phyloP scores from a whole-genome alignment of 441 rosid species.

The Adansonia grandidieri region DNA sequence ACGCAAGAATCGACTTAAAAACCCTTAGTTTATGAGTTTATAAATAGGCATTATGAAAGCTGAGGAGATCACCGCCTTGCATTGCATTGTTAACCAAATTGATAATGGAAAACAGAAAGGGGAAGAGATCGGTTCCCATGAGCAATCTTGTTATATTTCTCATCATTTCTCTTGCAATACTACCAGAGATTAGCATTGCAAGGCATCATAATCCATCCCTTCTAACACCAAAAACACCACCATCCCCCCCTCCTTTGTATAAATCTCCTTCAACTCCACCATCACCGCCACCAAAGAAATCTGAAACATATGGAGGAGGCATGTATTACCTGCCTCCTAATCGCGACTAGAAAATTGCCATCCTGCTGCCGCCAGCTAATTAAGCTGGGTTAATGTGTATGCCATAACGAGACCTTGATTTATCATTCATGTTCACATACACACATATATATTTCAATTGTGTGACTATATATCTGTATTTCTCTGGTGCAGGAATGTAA shows the following conservation, averaged over 20 bases:
- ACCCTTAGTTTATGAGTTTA: not conserved
- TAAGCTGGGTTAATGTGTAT: not conserved
- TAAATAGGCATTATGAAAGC: not conserved
- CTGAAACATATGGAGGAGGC: not conserved
- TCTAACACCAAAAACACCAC: not conserved
- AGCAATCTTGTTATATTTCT: not conserved
- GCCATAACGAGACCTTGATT: not conserved
- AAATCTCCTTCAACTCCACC: not conserved
- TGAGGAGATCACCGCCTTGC: not conserved
- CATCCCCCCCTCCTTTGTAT: not conserved
- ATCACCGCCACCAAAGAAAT: not conserved
- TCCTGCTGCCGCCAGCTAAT: not conserved
- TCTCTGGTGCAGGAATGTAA: not conserved
- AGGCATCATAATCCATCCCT: not conserved
- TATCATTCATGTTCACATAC: not conserved
- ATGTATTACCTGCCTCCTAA: not conserved
- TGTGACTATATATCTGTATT: not conserved
- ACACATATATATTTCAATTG: not conserved
- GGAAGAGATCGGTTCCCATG: not conserved
- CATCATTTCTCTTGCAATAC: not conserved
- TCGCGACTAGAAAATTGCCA: not conserved
- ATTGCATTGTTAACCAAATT: not conserved
- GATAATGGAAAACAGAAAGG: not conserved
- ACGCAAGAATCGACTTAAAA: not conserved
- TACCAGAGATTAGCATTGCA: not conserved